Evolutionary conservation across 2,329 filamentous ascomycete species (phyloP), one percentile per base, ranked within the genome.

Genomic region (Exutisphaerella laricina): DNA sequence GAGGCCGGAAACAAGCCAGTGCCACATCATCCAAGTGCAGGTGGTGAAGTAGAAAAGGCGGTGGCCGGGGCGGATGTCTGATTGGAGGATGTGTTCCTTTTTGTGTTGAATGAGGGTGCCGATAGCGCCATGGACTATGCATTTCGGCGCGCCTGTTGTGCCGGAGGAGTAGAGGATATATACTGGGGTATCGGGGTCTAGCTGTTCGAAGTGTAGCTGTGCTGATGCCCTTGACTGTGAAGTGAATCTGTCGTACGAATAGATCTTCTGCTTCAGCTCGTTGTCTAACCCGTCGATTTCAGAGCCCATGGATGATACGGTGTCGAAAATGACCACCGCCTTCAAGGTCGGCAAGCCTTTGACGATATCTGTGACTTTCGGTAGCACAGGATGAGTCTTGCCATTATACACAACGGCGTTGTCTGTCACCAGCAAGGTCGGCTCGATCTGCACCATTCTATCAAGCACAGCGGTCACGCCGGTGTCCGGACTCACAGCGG

Each of bases 11-110:
- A 96, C 78, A 29, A 89, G 82, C 89, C 90, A 97, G 64, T 97
- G 90, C 88, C 89, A 96, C 90, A 97, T 97, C 89, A 98, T 97
- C 92, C 89, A 96, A 0, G 88, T 94, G 8, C 84, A 88, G 3
- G 89, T 96, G 1, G 88, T 95, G 69, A 89, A 96, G 70, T 96
- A 96, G 65, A 96, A 85, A 59, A 96, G 74, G 14, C 83, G 77
- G 30, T 88, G 86, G 2, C 73, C 70, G 0, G 82, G 75, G 6
- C 75, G 73, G 50, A 98, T 80, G 16, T 88, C 88, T 62, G 85
- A 86, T 62, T 97, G 90, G 3, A 97, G 73, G 34, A 84, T 76
- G 61, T 94, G 89, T 63, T 97, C 92, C 63, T 98, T 98, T 68
- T 97, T 97, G 70, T 97, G 92, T 64, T 97, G 90, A 38, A 97